Evolutionary conservation across 2,329 filamentous ascomycete species (phyloP).

Genomic region (Plenodomus tracheiphilus): DNA sequence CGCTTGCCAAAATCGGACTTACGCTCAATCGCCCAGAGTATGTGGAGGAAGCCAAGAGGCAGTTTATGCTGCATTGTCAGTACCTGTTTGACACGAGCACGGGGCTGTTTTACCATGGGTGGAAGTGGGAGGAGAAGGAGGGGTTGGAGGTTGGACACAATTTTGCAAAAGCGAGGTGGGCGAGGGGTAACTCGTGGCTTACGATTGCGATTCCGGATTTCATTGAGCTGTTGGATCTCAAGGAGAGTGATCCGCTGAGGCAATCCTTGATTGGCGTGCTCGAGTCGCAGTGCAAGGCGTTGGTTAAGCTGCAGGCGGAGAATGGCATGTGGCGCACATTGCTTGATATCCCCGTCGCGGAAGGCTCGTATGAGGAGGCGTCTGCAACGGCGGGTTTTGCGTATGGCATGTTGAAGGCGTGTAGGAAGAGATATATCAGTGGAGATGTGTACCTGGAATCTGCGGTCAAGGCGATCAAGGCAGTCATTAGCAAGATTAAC

Average conservation of each 20-base stretch:
- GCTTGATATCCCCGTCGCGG: constrained; percentile 65
- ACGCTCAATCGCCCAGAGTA: constrained; percentile 72
- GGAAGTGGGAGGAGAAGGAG: constrained; percentile 69
- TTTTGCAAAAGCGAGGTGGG: constrained; percentile 60
- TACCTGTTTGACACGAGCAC: constrained; percentile 74
- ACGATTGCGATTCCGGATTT: constrained; percentile 85
- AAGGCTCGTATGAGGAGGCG: constrained; percentile 75
- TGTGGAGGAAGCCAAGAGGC: constrained; percentile 74
- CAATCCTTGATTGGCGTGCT: constrained; percentile 65
- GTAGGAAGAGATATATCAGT: constrained; percentile 68
- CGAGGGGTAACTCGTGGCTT: constrained; percentile 71
- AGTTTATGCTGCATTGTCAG: constrained; percentile 77
- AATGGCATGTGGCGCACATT: constrained; percentile 76
- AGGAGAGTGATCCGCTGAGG: constrained; percentile 62
- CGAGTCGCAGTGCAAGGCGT: constrained; percentile 68
- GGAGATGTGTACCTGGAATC: constrained; percentile 62
- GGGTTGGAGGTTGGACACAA: constrained; percentile 58
- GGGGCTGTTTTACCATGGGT: constrained; percentile 80
- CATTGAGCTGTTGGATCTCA: constrained; percentile 70
- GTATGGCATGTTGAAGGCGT: constrained; percentile 75
- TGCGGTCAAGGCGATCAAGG: constrained; percentile 68
- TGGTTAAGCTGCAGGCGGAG: constrained; percentile 61
- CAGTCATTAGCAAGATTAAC: constrained; percentile 68
- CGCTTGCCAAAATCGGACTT: constrained; percentile 76
- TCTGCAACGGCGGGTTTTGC: constrained; percentile 81